Base-by-base conservation (phyloP, 345 rosid species). In the Iberis pinnata region DNA sequence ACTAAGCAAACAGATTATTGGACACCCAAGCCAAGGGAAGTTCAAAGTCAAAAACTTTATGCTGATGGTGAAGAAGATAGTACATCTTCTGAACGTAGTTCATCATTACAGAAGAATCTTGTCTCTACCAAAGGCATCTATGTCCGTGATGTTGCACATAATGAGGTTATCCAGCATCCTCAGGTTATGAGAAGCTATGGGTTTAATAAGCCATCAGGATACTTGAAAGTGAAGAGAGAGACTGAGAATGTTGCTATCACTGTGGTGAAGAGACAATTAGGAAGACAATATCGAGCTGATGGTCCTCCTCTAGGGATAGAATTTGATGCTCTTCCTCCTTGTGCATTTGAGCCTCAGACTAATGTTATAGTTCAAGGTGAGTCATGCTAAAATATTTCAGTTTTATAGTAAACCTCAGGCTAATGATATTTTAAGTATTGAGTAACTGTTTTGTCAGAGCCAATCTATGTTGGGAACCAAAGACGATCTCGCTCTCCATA, bases 261-360 rank as follows among this genome's bases (percentile, higher is more conserved):
- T 60, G 88, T 88, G 45, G 88, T 87, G 20, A 84, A 79, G 77
- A 80, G 75, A 75, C 98, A 84, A 39, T 62, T 90, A 47, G 98
- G 98, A 35, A 75, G 76, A 68, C 78, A 79, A 56, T 90, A 82
- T 56, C 73, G 53, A 58, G 88, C 75, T 66, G 95, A 87, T 66
- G 96, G 95, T 63, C 98, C 98, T 8, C 75, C 70, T 18, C 82
- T 87, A 15, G 82, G 86, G 56, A 68, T 83, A 73, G 76, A 68
- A 36, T 90, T 90, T 77, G 82, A 87, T 56, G 65, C 78, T 39
- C 89, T 82, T 65, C 96, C 96, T 61, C 95, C 95, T 27, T 76
- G 79, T 63, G 92, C 96, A 45, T 90, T 90, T 68, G 88, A 82
- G 69, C 82, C 80, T 11, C 78, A 72, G 51, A 69, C 61, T 52